Base-by-base conservation (phyloP, 2,329 filamentous ascomycete genomes). In the Xylariales sp. region DNA sequence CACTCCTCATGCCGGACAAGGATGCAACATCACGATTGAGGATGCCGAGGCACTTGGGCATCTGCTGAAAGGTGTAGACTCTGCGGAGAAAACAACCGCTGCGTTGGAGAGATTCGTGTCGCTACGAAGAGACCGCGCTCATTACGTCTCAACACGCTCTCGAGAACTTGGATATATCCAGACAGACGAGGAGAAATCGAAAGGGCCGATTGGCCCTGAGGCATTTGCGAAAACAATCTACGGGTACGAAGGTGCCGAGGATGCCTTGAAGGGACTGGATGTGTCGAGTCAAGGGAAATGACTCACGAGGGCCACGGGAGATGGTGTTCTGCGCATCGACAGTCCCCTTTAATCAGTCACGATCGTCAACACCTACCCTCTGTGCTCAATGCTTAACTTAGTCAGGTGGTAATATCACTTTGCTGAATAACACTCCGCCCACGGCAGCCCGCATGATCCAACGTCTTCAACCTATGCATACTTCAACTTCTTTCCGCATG, bases 21-120 rank as follows among this genome's bases (percentile, higher is more conserved):
- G 51, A 7, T 48, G 43, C 29, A 54, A 52, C 25, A 47, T 55
- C 22, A 50, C 48, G 9, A 52, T 55, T 14, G 52, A 55, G 37
- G 51, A 55, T 21, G 50, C 51, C 5, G 52, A 53, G 31, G 50
- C 48, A 4, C 39, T 55, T 18, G 18, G 37, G 7, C 24, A 22
- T 9, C 18, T 43, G 15, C 39, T 45, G 19, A 29, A 20, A 40
- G 40, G 41, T 18, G 21, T 35, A 10, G 18, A 37, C 21, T 16
- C 27, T 12, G 21, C 41, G 33, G 11, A 16, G 22, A 16, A 12
- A 20, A 8, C 31, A 4, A 12, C 37, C 11, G n/a, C 14, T n/a
- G 37, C 25, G 6, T 22, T 51, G 9, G 24, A 47, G 14, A 46
- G 27, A 21, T 54, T 52, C 40, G 45, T 50, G 46, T 9, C 29